A percentile compares a stretch with the other conserved stretches of the same genome.
These are phyloP conservation scores for Cnidoscolus chayamansa DNA, from an alignment of 441 rosid species.

Conservation along the genomic window DNA sequence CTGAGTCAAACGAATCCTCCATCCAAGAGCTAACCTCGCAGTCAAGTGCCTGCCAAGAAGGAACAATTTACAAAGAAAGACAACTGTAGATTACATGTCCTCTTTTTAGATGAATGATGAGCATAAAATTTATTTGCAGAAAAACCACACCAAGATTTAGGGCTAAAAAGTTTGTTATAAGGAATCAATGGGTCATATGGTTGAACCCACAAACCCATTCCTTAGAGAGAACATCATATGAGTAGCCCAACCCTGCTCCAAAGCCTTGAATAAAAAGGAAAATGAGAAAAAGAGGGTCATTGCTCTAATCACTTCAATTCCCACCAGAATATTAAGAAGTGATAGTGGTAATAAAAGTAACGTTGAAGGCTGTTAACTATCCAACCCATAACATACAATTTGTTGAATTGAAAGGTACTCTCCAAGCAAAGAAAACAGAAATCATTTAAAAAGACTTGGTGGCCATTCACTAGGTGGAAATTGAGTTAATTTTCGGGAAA, in stretches of 20 bases:
- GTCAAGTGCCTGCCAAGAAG: constrained; percentile 69
- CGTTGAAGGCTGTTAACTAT: background rate
- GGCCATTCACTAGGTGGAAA: too few species aligned
- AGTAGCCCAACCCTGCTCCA: background rate
- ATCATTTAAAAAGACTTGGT: background rate
- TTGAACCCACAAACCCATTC: background rate
- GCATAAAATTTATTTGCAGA: background rate
- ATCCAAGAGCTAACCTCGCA: constrained; percentile 88
- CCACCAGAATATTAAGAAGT: background rate
- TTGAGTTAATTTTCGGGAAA: too few species aligned
- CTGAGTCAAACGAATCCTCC: constrained; percentile 93
- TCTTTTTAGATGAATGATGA: background rate
- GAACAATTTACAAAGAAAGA: background rate
- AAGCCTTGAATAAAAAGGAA: background rate
- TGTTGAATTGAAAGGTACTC: background rate
- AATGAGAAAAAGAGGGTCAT: background rate
- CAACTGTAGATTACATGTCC: background rate
- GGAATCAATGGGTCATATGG: background rate
- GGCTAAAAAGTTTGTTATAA: background rate
- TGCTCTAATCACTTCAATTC: background rate
- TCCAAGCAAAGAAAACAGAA: constrained; percentile 1
- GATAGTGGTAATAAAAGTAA: background rate
- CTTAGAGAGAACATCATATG: background rate
- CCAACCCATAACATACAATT: background rate
- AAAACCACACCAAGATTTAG: constrained; percentile 1